phyloP scores from a whole-genome alignment of 352 stramenopile genomes.

The Blastocystis sp. region DNA sequence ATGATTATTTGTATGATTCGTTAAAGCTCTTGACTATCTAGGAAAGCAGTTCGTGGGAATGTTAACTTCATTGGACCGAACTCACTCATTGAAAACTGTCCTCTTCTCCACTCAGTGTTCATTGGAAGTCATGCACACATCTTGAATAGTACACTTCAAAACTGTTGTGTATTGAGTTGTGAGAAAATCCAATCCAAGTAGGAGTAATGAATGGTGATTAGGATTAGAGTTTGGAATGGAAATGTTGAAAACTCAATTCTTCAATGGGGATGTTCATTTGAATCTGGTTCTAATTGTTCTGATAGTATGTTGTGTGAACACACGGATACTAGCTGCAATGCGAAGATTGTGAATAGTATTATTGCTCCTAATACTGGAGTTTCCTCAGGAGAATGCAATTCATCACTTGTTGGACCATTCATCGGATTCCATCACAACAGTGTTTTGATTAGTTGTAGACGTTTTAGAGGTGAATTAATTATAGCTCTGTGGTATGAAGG shows the following conservation, averaged over 20 bases:
- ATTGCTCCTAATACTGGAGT: slow-evolving; percentile 77
- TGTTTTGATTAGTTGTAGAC: slow-evolving; percentile 73
- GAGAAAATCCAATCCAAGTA: slow-evolving; percentile 69
- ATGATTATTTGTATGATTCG: not conserved
- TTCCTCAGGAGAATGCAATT: slow-evolving; percentile 80
- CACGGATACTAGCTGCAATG: slow-evolving; percentile 74
- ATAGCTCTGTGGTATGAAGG: slow-evolving; percentile 80
- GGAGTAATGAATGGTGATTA: slow-evolving; percentile 63
- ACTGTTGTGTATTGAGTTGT: slow-evolving; percentile 73
- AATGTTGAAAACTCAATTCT: slow-evolving; percentile 65
- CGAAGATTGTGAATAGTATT: slow-evolving; percentile 76
- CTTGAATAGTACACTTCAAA: slow-evolving; percentile 70
- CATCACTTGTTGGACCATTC: slow-evolving; percentile 82
- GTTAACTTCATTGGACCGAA: slow-evolving; percentile 69
- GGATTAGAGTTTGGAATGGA: slow-evolving; percentile 62
- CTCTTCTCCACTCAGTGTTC: slow-evolving; percentile 67
- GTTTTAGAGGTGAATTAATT: not conserved
- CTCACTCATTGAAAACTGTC: slow-evolving; percentile 69
- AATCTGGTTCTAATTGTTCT: slow-evolving; percentile 72
- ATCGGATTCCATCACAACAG: slow-evolving; percentile 87
- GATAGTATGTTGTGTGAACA: slow-evolving; percentile 74
- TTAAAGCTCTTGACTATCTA: not conserved
- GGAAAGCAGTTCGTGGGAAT: slow-evolving; percentile 26
- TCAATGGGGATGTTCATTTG: slow-evolving; percentile 66
- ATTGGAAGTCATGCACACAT: slow-evolving; percentile 66